Evolutionary conservation across 2,329 filamentous ascomycete species (phyloP), one percentile per base, ranked within the genome.

Genomic region (Aschersonia sp.): DNA sequence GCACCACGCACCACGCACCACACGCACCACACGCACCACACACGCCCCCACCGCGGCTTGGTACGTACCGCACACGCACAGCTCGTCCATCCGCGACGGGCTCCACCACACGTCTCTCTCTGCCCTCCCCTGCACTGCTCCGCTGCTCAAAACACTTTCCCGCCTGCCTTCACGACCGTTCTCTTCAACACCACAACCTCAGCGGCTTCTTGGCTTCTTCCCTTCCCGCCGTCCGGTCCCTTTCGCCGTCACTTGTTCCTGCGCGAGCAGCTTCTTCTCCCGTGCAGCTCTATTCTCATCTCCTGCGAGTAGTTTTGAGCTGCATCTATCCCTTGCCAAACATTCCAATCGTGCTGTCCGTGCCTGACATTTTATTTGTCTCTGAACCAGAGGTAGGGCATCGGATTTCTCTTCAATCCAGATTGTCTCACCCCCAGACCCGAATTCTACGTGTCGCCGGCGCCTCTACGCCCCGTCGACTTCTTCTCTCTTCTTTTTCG

Each of bases 111-210:
- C 44, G 42, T 51, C 51, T 53, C 49, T 56, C 55, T 53, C 56
- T 53, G 35, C 51, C 52, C 59, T 56, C 55, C 54, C 61, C 53
- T 59, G 56, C 8, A 42, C 57, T 54, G 51, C 56, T 58, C 56
- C 58, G 55, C 60, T 61, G 55, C 57, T 62, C 60, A 64, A 64
- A 63, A 64, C 61, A 64, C 58, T 57, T 58, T 22, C 59, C 50
- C 58, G 58, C 57, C 56, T 44, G 54, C 56, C 60, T 58, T 63
- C 60, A 62, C 58, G 43, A 57, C 52, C 53, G 50, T 52, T 55
- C 52, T 48, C 58, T 52, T 56, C 47, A 57, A 59, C 60, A 63
- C 61, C 61, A 62, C 61, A 60, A 64, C 50, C 58, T 58, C 59
- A 40, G 52, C 52, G 54, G 56, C 57, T 56, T 51, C 54, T 31